Base-by-base conservation (phyloP, 2,329 filamentous ascomycete species). In the Claviceps paspali region DNA sequence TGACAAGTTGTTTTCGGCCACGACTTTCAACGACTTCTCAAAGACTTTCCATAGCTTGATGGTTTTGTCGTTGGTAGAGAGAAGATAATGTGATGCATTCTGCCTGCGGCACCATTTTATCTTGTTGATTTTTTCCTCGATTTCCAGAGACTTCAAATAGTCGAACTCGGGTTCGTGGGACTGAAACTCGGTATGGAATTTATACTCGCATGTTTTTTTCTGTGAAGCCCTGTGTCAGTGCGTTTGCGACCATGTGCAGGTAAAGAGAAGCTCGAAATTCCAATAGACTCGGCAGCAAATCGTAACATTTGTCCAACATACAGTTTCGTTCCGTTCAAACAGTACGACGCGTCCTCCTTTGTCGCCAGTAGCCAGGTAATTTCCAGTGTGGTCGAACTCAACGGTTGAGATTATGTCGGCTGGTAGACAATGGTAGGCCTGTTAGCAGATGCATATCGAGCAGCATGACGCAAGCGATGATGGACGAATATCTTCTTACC, bases 131-230 rank as follows among this genome's bases (percentile, higher is more conserved):
- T 98, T 98, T 64, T 98, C 91, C 71, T 98, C 91, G 55, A 98
- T 98, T 64, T 98, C 91, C 50, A 98, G 73, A 24, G 91, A 98
- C 65, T 98, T 98, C 47, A 98, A 76, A 60, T 98, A 98, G 62
- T 98, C 91, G 62, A 98, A 98, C 63, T 98, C 91, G 45, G 91
- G 91, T 59, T 98, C 91, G 66, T 98, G 91, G 51, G 91, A 98
- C 67, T 98, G 91, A 53, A 98, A 98, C 58, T 98, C 91, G 60
- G 91, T 98, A 62, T 98, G 91, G 61, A 98, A 98, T 62, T 96
- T 98, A 73, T 98, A 98, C 63, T 98, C 91, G 75, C 91, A 98
- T 35, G 91, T 96, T 76, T 96, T 98, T 78, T 98, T 96, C 87
- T 95, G 55, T n/a, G 4, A 18, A 26, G 12, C 11, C 43, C 29